Base-by-base conservation (phyloP, 2,329 filamentous ascomycete genomes). In the Fusarium sp. region DNA sequence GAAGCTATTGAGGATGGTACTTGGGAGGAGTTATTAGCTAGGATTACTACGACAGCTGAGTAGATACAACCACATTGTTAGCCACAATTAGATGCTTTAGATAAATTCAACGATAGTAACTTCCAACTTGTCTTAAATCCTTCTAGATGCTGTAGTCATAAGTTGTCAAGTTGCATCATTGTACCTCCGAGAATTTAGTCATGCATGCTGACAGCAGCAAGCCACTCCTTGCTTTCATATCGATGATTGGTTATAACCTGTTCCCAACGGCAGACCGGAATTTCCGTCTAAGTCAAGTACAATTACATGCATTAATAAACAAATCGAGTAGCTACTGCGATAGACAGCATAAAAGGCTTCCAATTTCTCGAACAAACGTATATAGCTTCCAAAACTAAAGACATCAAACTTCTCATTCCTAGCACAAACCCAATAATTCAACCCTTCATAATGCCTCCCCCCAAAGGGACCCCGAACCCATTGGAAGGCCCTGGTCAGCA, bases 401-500 rank as follows among this genome's bases (percentile, higher is more conserved):
- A 8, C 7, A 2, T 4, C 7, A 24, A 19, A 17, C 13, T 22
- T n/a, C 11, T 41, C 13, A 5, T 32, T 13, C 2, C 19, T 2
- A 30, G 6, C 19, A 9, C 3, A 15, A 32, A 8, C 3, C 15
- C 13, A 24, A 19, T 8, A 5, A 1, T 5, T 5, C 10, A 7
- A 4, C 10, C 8, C 6, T 15, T 62, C 14, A 43, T 26, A 7
- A 51, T 56, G 56, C 58, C 58, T 55, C 58, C 58, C 3, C 58
- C 47, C 2, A 47, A 32, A 47, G 56, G 58, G 47, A 62, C 58
- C 2, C 33, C 22, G 2, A 62, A 62, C 14, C 58, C 58, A 22
- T 55, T 62, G 7, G 47, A 62, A 47, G 56, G 56, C 4, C 58
- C 56, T 35, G 58, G 58, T 55, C 22, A 55, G 40, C 3, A 44